Percentiles rank a stretch among this genome's conserved stretches.
Evolutionary conservation across 2,329 filamentous ascomycete species (phyloP).

Genomic region (Claviceps sp.): DNA sequence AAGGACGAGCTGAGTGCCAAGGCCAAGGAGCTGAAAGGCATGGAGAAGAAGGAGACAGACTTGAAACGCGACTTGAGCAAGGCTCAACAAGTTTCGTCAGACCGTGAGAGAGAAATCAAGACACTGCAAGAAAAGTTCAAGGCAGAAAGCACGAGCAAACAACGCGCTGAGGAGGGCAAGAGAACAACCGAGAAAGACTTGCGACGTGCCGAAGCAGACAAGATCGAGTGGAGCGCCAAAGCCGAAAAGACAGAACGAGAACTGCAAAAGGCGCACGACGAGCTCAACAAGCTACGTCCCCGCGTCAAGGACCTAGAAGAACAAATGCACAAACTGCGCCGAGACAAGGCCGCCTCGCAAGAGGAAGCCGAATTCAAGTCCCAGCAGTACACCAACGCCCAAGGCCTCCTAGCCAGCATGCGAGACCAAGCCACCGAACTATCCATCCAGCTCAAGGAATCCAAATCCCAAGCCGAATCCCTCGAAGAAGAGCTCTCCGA

Average conservation of each 20-base stretch:
- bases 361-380: constrained; percentile 77
- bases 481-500: constrained; percentile 88
- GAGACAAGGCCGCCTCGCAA: constrained; percentile 52
- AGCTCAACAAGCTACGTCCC: constrained; percentile 52
- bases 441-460: constrained; percentile 81
- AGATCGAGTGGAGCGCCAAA: constrained; percentile 60
- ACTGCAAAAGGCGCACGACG: constrained; percentile 57
- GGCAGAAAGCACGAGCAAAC: constrained; percentile 56
- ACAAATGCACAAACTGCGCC: constrained; percentile 52
- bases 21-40: constrained; percentile 49
- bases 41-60: constrained; percentile 75
- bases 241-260: constrained; percentile 61
- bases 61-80: constrained; percentile 59
- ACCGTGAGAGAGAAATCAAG: constrained; percentile 68
- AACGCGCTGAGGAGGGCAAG: constrained; percentile 68
- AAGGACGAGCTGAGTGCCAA: constrained; percentile 59
- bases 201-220: constrained; percentile 63
- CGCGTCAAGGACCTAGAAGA: constrained; percentile 57
- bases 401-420: constrained; percentile 81
- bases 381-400: constrained; percentile 73
- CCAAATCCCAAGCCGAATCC: constrained; percentile 65
- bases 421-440: constrained; percentile 84
- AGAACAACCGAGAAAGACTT: constrained; percentile 63
- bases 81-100: constrained; percentile 55
- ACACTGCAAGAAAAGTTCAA: constrained; percentile 64